phyloP scores from a whole-genome alignment of 2,329 filamentous ascomycete genomes.

The Fusarium keratoplasticum region DNA sequence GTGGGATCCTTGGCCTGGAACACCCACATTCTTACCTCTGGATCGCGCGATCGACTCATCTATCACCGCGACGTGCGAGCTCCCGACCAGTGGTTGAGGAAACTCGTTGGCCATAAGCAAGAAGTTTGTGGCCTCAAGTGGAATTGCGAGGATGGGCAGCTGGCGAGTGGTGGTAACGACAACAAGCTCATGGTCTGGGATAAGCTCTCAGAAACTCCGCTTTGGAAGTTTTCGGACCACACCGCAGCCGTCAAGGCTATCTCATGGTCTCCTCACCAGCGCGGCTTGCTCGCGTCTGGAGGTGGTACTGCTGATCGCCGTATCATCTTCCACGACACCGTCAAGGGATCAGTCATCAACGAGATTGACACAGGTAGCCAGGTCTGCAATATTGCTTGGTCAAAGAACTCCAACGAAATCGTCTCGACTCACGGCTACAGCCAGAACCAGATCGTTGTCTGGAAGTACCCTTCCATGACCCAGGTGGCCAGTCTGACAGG shows the following conservation, averaged over 20 bases:
- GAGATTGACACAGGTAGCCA: conserved; percentile 97
- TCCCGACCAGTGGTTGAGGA: conserved; percentile 88
- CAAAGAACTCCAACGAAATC: conserved; percentile 96
- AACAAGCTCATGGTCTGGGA: conserved; percentile 99
- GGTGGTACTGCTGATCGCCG: conserved; percentile 95
- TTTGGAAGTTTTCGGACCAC: conserved; percentile 95
- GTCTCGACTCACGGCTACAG: conserved; percentile 97
- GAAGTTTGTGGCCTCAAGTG: conserved; percentile 97
- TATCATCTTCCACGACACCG: conserved; percentile 98
- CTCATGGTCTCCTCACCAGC: conserved; percentile 96
- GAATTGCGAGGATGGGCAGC: conserved; percentile 95
- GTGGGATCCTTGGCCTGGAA: conserved; percentile 98
- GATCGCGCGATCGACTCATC: conserved; percentile 91
- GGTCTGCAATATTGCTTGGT: conserved; percentile 99
- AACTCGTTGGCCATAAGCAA: conserved; percentile 94
- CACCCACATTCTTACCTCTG: conserved; percentile 95
- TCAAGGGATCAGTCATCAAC: conserved; percentile 82
- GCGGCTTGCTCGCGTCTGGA: conserved; percentile 92
- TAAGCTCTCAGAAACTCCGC: conserved; percentile 88
- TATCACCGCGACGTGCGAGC: conserved; percentile 96
- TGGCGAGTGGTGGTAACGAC: conserved; percentile 96
- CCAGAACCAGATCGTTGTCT: conserved; percentile 98
- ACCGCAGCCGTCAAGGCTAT: conserved; percentile 98
- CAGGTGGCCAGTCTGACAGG: conserved; percentile 95
- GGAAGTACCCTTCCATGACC: conserved; percentile 99